Evolutionary conservation across 1,139 yeast genomes (phyloP).

Genomic region (Suhomyces atakaporum): DNA sequence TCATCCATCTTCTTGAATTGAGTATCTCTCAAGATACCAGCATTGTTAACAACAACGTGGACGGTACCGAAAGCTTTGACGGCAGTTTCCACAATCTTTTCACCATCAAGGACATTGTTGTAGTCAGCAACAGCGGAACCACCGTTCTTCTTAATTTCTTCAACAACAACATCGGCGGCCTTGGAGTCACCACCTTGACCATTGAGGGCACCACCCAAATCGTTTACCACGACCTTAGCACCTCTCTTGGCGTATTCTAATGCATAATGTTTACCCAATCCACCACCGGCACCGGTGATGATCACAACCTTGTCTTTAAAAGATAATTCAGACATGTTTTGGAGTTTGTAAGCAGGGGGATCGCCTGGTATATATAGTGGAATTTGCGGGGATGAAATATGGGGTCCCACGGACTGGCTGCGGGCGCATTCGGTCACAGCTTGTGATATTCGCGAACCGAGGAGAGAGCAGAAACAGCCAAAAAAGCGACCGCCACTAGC

Average conservation of each 20-base stretch:
- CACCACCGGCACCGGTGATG: slow-evolving; percentile 98
- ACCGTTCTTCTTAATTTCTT: slow-evolving; percentile 73
- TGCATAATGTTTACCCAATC: slow-evolving; percentile 88
- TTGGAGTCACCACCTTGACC: slow-evolving; percentile 67
- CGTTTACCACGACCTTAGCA: slow-evolving; percentile 91
- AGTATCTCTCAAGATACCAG: slow-evolving; percentile 84
- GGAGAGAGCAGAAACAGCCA: background rate
- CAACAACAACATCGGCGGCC: slow-evolving; percentile 89
- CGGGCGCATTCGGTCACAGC: background rate
- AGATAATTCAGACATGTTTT: slow-evolving; percentile 39
- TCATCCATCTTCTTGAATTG: slow-evolving; percentile 81
- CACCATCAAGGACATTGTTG: slow-evolving; percentile 89
- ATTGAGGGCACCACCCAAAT: slow-evolving; percentile 79
- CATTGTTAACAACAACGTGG: slow-evolving; percentile 88
- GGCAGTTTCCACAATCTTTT: slow-evolving; percentile 83
- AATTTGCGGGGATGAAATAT: slow-evolving; percentile 8
- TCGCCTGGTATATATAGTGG: slow-evolving; percentile 8
- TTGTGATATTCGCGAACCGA: slow-evolving; percentile 1
- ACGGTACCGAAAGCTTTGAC: slow-evolving; percentile 85
- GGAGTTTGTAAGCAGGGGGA: too few species aligned
- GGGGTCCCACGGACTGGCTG: slow-evolving; percentile 2
- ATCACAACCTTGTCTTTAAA: slow-evolving; percentile 85
- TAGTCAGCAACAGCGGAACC: slow-evolving; percentile 93
- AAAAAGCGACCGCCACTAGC: too few species aligned
- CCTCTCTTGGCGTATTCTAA: slow-evolving; percentile 86